Conservation (phyloP, 495 filamentous ascomycete species). For the Neurospora discreta region DNA sequence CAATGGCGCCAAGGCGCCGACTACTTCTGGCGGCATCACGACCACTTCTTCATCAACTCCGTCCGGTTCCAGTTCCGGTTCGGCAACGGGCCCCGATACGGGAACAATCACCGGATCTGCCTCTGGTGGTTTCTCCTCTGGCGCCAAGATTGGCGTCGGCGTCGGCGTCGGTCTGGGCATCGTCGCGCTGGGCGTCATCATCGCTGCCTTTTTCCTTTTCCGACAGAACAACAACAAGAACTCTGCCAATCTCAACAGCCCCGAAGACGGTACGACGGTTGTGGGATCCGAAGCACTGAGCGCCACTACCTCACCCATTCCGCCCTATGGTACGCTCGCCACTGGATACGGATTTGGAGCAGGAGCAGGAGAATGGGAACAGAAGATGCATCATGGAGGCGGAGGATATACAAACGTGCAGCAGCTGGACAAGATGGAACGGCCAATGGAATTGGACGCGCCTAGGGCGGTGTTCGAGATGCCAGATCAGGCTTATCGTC, state of each 20-base stretch:
- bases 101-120: neutral
- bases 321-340: slow-evolving; percentile 7
- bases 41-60: neutral
- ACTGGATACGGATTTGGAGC: neutral
- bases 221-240: slow-evolving; percentile 8
- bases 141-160: slow-evolving; percentile 28
- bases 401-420: neutral
- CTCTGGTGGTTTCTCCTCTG: slow-evolving; percentile 17
- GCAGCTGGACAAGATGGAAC: slow-evolving; percentile 12
- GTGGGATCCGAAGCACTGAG: slow-evolving; percentile 7
- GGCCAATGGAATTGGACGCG: slow-evolving; percentile 14
- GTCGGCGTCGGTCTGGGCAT: slow-evolving; percentile 23
- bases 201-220: slow-evolving; percentile 14
- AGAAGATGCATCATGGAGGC: neutral
- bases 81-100: neutral
- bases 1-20: neutral
- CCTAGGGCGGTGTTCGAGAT: slow-evolving; percentile 22
- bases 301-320: slow-evolving; percentile 4
- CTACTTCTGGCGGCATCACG: neutral
- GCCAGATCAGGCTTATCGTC: slow-evolving; percentile 14
- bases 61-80: neutral
- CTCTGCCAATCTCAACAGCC: neutral
- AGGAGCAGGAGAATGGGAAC: slow-evolving; percentile 9
- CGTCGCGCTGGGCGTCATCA: slow-evolving; percentile 15
- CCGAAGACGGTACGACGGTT: slow-evolving; percentile 1